Conservation (phyloP, 139 green algal genomes). For the Chlorella sp. region DNA sequence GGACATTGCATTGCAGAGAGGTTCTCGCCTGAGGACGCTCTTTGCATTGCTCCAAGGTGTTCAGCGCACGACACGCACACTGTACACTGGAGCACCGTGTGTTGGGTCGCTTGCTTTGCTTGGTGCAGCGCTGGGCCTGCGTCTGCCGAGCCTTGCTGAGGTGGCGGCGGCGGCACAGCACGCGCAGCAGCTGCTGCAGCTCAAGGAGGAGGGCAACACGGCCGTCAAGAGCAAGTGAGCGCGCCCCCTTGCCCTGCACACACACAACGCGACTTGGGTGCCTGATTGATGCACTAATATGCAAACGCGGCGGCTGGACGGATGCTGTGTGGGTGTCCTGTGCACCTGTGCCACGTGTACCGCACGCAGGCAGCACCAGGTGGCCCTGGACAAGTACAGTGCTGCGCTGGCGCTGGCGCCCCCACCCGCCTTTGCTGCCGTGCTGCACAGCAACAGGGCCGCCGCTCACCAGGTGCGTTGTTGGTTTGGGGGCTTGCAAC, state of each 20-base stretch:
- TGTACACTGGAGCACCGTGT: too few relatives aligned
- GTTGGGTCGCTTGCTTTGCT: not conserved
- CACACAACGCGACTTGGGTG: too few relatives aligned
- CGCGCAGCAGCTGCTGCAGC: not conserved
- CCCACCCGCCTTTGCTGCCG: conserved; percentile 44
- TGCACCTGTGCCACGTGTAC: not conserved
- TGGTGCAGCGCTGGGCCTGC: not conserved
- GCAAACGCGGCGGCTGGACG: too few relatives aligned
- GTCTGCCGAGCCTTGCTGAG: not conserved
- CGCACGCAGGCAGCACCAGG: not conserved
- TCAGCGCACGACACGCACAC: not conserved
- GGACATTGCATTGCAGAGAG: not conserved
- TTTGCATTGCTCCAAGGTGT: not conserved
- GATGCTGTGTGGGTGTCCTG: not conserved
- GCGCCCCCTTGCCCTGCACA: not conserved
- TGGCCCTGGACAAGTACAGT: conserved; percentile 44
- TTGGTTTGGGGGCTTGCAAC: too few relatives aligned
- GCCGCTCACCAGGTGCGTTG: conserved; percentile 43
- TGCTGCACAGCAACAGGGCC: conserved; percentile 76
- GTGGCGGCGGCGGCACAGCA: not conserved
- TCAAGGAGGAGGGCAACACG: conserved; percentile 53
- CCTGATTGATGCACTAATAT: too few relatives aligned
- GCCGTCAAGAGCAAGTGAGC: conserved; percentile 29
- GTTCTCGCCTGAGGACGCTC: not conserved
- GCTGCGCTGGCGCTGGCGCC: conserved; percentile 25